Base-by-base conservation (phyloP, 192 early-diverging fungal species). In the Coemansia sp. region DNA sequence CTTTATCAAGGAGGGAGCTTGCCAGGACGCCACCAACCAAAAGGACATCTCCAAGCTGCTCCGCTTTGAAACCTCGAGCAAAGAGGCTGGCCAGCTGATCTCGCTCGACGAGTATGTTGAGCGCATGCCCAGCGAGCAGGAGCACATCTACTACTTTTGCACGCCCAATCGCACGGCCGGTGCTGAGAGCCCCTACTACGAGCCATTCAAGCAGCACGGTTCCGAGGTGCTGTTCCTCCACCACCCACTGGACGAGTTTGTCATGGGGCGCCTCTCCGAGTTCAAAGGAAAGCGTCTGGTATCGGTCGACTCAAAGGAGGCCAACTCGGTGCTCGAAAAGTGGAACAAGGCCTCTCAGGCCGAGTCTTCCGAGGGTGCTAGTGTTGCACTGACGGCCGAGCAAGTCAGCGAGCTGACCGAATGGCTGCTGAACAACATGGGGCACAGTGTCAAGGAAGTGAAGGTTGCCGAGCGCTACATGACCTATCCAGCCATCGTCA, bases 101-200 rank as follows among this genome's bases (percentile, higher is more conserved):
- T 81, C 86, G 21, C 72, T 92, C 18, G 85, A 83, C 60, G 85
- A 86, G 39, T 99, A 99, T 66, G 83, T 95, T 36, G 76, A 77
- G 32, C 83, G 91, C 54, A 97, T 97, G 93, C 92, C 93, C 76
- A 85, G 84, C 52, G 88, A 85, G 37, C 97, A 99, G 80, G 88
- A 91, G 57, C 82, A 89, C 58, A 95, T 99, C 53, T 97, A 89
- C 67, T 95, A 87, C 67, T 66, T 93, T 26, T 89, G 93, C 48
- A 94, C 93, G 26, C 68, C 79, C 35, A 82, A 72, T 44, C 72
- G 90, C 11, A 79, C 89, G 22, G 83, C 90, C 53, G 85, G 91
- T 39, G 68, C 85, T 58, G 84, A 87, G 48, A 92, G 90, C 35
- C 97, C 97, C n/a, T 93, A 95, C 76, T 85, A 94, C 29, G 97